Conservation (phyloP, 352 stramenopile genomes). For the Pythium phragmitis region DNA sequence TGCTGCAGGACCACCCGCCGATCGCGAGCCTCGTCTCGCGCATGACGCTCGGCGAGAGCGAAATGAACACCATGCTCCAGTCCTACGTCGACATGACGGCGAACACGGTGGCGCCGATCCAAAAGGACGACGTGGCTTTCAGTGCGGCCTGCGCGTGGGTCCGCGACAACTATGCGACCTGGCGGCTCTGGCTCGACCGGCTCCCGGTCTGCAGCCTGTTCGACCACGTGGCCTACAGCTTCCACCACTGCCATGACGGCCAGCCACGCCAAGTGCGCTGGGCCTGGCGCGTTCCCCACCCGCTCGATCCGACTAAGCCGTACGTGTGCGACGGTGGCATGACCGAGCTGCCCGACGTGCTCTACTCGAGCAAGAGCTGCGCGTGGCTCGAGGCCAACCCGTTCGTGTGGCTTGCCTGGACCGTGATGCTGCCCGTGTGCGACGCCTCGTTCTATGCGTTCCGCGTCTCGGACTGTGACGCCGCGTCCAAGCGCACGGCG, state of each 20-base stretch:
- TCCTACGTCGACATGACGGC: constrained; percentile 21
- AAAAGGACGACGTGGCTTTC: constrained; percentile 30
- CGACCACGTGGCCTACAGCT: constrained; percentile 29
- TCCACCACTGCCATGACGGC: constrained; percentile 29
- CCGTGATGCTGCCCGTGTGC: constrained; percentile 30
- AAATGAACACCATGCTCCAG: constrained; percentile 31
- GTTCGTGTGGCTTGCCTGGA: constrained; percentile 28
- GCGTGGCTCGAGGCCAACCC: constrained; percentile 35
- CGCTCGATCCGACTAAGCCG: constrained; percentile 19
- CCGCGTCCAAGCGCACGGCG: constrained; percentile 29
- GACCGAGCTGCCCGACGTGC: constrained; percentile 2
- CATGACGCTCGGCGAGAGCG: constrained; percentile 23
- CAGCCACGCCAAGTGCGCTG: constrained; percentile 36
- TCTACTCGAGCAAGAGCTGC: constrained; percentile 30
- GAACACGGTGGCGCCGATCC: background rate
- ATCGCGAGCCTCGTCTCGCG: constrained; percentile 28
- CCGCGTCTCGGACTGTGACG: constrained; percentile 33
- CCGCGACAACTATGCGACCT: constrained; percentile 27
- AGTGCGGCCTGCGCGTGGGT: constrained; percentile 36
- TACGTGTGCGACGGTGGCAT: constrained; percentile 32
- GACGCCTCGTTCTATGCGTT: constrained; percentile 44
- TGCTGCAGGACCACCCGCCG: constrained; percentile 21
- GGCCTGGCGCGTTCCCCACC: constrained; percentile 27
- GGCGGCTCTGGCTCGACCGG: constrained; percentile 27
- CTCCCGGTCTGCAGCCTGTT: constrained; percentile 25